Base-by-base conservation (phyloP, 805 yeast species). In the Yamadazyma takamatsuzukensis region DNA sequence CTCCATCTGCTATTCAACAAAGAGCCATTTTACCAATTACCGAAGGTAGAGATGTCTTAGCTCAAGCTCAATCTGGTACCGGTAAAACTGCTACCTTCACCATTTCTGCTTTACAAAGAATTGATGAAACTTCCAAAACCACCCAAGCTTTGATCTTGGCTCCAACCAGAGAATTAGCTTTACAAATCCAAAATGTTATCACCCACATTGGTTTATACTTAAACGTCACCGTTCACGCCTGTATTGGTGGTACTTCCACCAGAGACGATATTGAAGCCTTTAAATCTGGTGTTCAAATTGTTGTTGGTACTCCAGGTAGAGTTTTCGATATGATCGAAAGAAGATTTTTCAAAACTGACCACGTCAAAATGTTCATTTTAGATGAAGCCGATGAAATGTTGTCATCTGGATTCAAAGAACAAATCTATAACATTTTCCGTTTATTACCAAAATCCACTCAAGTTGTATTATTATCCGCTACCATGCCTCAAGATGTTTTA, bases 341-440 rank as follows among this genome's bases (percentile, higher is more conserved):
- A 61, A 76, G 95, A 54, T 73, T 71, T 67, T 79, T 93, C 64
- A 79, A 70, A 59, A 82, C 95, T 44, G 77, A 85, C 52, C 74
- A 80, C 62, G 74, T 93, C 54, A 87, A 88, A 73, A 87, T 93
- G 94, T 78, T 93, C 68, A 80, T 90, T 58, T 74, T 93, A 56
- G 98, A 90, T 70, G 98, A 90, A 73, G 97, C 97, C 54, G 98
- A 90, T 74, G 97, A 93, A 74, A 76, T 90, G 80, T 76, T 90
- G 60, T 77, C 86, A 29, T 74, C 85, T 41, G 98, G 98, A 39
- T 90, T 90, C 74, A 85, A 86, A 69, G 93, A 86, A 54, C 97
- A 89, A 67, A 90, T 93, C 48, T 86, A 89, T 72, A 90, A 93
- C 60, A 85, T 93, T 45, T 93, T 85, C 76, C 74, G 83, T 47